phyloP scores from a whole-genome alignment of 2,329 filamentous ascomycete species.

The Pleochaeta shiraiana region DNA sequence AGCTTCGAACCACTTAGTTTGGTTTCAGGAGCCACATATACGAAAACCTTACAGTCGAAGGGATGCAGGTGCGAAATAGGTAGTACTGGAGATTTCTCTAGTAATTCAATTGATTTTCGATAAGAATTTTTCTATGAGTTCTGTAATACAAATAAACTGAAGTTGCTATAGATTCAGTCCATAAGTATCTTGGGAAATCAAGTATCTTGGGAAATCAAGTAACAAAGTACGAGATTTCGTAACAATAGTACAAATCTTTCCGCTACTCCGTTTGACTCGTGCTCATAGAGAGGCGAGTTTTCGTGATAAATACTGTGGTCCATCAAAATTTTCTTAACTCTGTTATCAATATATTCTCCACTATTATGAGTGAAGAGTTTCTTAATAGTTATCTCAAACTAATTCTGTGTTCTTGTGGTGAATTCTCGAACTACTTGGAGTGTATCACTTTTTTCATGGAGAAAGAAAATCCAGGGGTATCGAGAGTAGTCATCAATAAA shows the following conservation, averaged over 20 bases:
- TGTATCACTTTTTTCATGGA: background rate
- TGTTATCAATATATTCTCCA: background rate
- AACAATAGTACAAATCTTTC: background rate
- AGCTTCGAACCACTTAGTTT: background rate
- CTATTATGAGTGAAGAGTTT: background rate
- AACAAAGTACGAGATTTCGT: background rate
- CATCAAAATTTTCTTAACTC: background rate
- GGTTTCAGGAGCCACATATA: background rate
- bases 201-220: too few relatives aligned
- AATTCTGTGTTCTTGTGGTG: background rate
- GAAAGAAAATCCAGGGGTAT: background rate
- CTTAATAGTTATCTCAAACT: background rate
- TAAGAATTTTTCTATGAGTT: background rate
- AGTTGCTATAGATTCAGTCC: background rate
- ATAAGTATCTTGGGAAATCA: background rate
- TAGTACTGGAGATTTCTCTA: background rate
- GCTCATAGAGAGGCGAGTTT: background rate
- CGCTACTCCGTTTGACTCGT: background rate
- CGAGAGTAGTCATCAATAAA: background rate
- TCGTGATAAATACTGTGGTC: background rate
- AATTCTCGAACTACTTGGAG: background rate
- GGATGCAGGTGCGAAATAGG: background rate
- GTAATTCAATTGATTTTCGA: background rate
- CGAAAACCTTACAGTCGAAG: background rate
- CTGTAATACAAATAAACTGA: background rate